Conservation (phyloP, 305 asterid species). For the Fraxinus xanthoxyloides region DNA sequence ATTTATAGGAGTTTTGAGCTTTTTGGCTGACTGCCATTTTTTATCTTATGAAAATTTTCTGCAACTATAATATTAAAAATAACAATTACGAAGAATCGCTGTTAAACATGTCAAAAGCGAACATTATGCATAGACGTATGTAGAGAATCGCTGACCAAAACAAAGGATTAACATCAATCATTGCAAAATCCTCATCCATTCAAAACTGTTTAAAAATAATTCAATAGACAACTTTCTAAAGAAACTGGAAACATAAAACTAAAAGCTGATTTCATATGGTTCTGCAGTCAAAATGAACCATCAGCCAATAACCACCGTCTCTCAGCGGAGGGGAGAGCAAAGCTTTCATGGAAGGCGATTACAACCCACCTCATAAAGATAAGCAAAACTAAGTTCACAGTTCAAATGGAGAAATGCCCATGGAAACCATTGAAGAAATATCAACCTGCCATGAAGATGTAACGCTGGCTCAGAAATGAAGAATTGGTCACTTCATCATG, state of each 20-base stretch:
- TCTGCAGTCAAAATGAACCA: conserved; percentile 4
- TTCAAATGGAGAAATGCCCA: not conserved
- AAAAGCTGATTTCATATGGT: not conserved
- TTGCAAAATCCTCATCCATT: not conserved
- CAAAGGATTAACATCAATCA: not conserved
- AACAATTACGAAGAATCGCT: not conserved
- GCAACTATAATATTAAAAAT: not conserved
- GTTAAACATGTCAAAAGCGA: not conserved
- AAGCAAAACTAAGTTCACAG: not conserved
- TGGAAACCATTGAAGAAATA: not conserved
- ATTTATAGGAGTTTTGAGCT: not conserved
- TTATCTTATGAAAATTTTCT: not conserved
- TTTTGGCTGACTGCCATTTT: not conserved
- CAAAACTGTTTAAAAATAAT: not conserved
- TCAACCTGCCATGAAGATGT: not conserved
- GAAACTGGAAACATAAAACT: not conserved
- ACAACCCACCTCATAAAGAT: not conserved
- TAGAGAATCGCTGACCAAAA: not conserved
- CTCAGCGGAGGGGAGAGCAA: not conserved
- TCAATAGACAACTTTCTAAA: not conserved
- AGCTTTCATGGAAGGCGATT: not conserved
- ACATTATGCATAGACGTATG: not conserved
- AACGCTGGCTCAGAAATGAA: not conserved
- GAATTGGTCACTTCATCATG: not conserved
- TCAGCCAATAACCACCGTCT: not conserved